phyloP scores from a whole-genome alignment of 345 rosid species.

The Sisymbrium altissimum region DNA sequence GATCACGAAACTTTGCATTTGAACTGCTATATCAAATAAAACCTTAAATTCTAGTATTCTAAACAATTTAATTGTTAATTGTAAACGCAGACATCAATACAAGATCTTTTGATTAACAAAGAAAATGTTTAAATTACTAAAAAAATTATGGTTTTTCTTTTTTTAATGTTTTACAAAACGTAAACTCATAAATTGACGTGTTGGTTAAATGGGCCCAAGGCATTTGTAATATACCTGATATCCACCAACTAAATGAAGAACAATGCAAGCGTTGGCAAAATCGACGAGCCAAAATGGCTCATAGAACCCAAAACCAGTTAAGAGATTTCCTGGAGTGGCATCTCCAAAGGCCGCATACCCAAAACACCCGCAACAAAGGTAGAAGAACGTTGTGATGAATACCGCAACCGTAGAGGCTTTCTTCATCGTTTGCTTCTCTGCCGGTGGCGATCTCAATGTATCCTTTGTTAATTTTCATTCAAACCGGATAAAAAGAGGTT shows the following conservation, averaged over 20 bases:
- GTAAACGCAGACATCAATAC: background rate
- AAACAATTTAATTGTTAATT: background rate
- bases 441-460: slow-evolving; percentile 73
- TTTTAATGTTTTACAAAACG: background rate
- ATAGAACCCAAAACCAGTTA: slow-evolving; percentile 77
- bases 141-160: background rate
- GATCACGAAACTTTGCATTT: background rate
- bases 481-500: background rate
- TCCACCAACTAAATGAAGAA: slow-evolving; percentile 74
- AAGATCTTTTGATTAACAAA: background rate
- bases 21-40: background rate
- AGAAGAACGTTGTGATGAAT: slow-evolving; percentile 51
- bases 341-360: slow-evolving; percentile 90
- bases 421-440: slow-evolving; percentile 75
- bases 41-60: background rate
- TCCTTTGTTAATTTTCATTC: slow-evolving; percentile 38
- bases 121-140: background rate
- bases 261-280: slow-evolving; percentile 65
- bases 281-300: slow-evolving; percentile 79
- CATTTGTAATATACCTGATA: slow-evolving; percentile 43
- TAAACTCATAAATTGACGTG: background rate
- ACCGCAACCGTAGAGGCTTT: slow-evolving; percentile 57
- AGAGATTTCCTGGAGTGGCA: slow-evolving; percentile 64
- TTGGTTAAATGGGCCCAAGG: background rate
- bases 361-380: slow-evolving; percentile 69